Conservation (phyloP, 208 protist species). For the Acanthamoeba polyphaga region DNA sequence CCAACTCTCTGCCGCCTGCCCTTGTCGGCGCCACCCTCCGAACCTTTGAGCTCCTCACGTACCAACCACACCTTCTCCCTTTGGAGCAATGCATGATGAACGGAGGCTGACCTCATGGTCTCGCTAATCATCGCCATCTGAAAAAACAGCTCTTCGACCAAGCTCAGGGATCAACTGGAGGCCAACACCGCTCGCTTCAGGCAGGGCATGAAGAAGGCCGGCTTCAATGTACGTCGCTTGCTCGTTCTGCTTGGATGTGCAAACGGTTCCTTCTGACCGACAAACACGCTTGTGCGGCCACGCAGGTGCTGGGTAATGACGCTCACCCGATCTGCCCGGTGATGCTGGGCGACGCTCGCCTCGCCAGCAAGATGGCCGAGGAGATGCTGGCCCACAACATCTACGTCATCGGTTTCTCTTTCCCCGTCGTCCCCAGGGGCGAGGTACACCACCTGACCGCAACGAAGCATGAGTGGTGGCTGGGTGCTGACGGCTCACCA, state of each 20-base stretch:
- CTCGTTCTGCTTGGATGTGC: neutral
- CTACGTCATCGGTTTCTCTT: constrained; percentile 94
- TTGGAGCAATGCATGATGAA: neutral
- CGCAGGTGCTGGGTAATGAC: constrained; percentile 86
- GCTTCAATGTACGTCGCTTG: constrained; percentile 73
- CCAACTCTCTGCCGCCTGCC: constrained; percentile 92
- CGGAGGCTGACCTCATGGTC: neutral
- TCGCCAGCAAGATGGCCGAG: constrained; percentile 92
- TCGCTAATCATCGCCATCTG: neutral
- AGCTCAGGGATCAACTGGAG: constrained; percentile 82
- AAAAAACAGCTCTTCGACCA: constrained; percentile 17
- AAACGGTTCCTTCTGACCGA: neutral
- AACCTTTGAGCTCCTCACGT: constrained; percentile 86
- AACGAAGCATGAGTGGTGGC: neutral
- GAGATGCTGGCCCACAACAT: constrained; percentile 92
- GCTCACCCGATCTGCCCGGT: constrained; percentile 92
- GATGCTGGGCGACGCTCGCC: constrained; percentile 90
- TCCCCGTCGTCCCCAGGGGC: constrained; percentile 85
- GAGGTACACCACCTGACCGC: neutral
- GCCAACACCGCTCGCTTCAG: constrained; percentile 92
- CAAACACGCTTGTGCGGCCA: neutral
- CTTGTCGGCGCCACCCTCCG: constrained; percentile 90
- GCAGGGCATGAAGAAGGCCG: constrained; percentile 77
- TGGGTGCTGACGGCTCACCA: neutral
- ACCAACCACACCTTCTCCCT: neutral